Base-by-base conservation (phyloP, 1,284 basidiomycete genomes). In the Meira nashicola region DNA sequence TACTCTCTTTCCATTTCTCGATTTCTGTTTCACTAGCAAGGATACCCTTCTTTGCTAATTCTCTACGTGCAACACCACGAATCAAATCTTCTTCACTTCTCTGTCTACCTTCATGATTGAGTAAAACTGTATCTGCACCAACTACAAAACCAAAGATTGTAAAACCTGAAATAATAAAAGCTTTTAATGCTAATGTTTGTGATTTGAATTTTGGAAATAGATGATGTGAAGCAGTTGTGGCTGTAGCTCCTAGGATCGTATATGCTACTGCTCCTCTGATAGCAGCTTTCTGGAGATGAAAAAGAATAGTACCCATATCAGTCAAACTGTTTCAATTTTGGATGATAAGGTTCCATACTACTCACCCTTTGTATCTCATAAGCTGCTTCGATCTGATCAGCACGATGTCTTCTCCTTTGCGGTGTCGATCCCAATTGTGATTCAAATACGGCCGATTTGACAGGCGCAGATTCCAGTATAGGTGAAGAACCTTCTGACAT, bases 141-240 rank as follows among this genome's bases (percentile, higher is more conserved):
- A 71, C 68, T 19, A 71, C 68, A 46, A 74, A 68, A 46, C 72
- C 71, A 28, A 74, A 74, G 57, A 74, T 74, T 53, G 70, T 65
- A 21, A 62, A 49, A 1, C 71, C 70, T 0, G 66, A 67, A 0
- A 68, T 67, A 44, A 74, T 59, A 56, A 74, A 74, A 1, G 66
- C 69, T 55, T 74, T 74, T 10, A 72, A 55, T 1, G 71, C 71
- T n/a, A 74, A 64, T 0, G 71, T 74, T 39, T 74, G 71, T 3
- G 62, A 49, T 11, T 70, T 59, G 47, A 74, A 72, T 17, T 63
- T 60, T 10, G 68, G 70, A 51, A 74, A 74, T n/a, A 74, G 61
- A 23, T 71, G 63, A 44, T 74, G 71, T 21, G 68, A 66, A 58
- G 68, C 54, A 37, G 68, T 59, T n/a, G 62, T 66, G 19, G 65